Conservation (phyloP, 768 basidiomycete genomes). For the Astraeus odoratus region DNA sequence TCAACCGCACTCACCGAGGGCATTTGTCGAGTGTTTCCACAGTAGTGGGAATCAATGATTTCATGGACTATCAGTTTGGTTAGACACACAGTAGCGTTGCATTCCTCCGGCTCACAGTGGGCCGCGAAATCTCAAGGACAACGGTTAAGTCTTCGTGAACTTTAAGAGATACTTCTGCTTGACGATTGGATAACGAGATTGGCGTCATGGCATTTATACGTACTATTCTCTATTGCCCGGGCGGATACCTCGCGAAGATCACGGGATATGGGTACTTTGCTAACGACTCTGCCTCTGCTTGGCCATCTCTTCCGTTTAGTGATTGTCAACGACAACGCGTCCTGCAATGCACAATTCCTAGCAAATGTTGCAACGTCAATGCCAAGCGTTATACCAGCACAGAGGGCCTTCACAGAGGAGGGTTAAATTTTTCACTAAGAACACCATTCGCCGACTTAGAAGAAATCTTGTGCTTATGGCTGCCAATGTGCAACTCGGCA, state of each 20-base stretch:
- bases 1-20: not conserved
- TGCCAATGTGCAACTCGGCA: not conserved
- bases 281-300: too few species aligned
- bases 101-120: not conserved
- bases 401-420: not conserved
- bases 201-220: not conserved
- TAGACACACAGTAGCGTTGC: not conserved
- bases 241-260: too few species aligned
- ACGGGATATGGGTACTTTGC: too few species aligned
- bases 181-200: not conserved
- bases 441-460: not conserved
- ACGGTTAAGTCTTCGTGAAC: not conserved
- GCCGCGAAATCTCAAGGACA: not conserved
- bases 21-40: not conserved
- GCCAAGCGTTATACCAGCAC: not conserved
- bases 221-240: too few species aligned
- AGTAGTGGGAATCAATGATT: not conserved
- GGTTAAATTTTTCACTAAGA: not conserved
- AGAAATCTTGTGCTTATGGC: not conserved
- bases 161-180: not conserved
- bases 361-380: too few species aligned
- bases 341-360: not conserved
- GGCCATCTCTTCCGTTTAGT: too few species aligned
- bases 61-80: too few species aligned
- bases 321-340: too few species aligned